These are phyloP conservation scores for Colletotrichum salicis DNA, from an alignment of 2,329 filamentous ascomycete genomes.

Conservation along the genomic window DNA sequence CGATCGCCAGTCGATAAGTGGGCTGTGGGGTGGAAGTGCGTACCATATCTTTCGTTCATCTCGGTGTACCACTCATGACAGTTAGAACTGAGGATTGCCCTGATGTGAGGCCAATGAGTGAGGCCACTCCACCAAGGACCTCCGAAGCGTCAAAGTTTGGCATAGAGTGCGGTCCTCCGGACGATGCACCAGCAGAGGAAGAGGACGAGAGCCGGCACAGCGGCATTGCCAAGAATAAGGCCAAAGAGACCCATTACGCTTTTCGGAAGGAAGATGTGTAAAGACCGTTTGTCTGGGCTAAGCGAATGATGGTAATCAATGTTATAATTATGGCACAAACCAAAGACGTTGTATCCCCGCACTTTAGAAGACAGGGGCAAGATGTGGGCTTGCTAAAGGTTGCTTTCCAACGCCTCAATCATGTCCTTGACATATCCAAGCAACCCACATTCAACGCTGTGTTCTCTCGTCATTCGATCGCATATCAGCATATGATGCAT, in stretches of 20 bases:
- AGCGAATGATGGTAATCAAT: background rate
- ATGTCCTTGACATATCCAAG: background rate
- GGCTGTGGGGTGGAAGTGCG: slow-evolving; percentile 37
- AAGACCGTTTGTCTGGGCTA: background rate
- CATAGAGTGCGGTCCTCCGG: background rate
- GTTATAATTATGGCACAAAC: background rate
- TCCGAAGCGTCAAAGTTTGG: slow-evolving; percentile 38
- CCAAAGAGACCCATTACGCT: background rate
- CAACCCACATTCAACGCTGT: background rate
- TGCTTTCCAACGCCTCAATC: background rate
- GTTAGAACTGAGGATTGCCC: slow-evolving; percentile 37
- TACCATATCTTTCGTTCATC: slow-evolving; percentile 43
- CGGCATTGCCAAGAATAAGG: background rate
- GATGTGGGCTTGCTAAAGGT: background rate
- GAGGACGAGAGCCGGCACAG: background rate
- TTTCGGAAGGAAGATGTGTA: background rate
- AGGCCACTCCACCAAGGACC: slow-evolving; percentile 39
- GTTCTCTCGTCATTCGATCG: background rate
- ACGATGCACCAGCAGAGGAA: background rate
- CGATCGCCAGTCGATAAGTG: slow-evolving; percentile 28
- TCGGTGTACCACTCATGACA: slow-evolving; percentile 42
- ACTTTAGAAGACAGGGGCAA: background rate
- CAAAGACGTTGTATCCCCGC: background rate
- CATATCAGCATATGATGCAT: background rate
- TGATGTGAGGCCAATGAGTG: slow-evolving; percentile 40